Evolutionary conservation across 1,284 basidiomycete genomes (phyloP), one percentile per base, ranked within the genome.

Genomic region (Ceratobasidium sp.): DNA sequence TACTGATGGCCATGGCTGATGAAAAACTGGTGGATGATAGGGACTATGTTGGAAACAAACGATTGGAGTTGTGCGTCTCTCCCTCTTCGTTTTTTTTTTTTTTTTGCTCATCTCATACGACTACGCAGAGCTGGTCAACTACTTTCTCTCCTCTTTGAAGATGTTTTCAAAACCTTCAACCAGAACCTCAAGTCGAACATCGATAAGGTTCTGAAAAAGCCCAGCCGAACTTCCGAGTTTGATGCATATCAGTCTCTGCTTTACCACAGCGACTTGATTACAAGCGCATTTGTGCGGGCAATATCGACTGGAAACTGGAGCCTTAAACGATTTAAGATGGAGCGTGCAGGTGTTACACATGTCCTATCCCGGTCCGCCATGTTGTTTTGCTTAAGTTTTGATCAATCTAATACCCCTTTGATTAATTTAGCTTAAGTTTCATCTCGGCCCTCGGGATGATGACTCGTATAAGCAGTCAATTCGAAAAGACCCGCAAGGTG

Each of bases 241-340:
- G 97, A 99, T 78, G 96, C 97, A 5, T 93, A 91, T 84, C 96
- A 94, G 79, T 94, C 93, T 16, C 92, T 97, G 88, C 89, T 92
- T 78, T 94, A 97, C 81, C 90, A 94, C 78, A 92, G 93, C 26
- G 96, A 99, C 78, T 92, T 95, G 77, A 95, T 99, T 80, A 98
- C 97, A 8, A 87, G 93, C 5, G 98, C 97, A 34, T 98, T 99
- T 78, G 92, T 96, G 39, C 93, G 97, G 67, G 97, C 98, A 28
- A 99, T 99, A 77, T 98, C 97, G 10, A 99, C 97, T 0, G 97
- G 97, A 6, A 99, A 99, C 79, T 99, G 97, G 97, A 96, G 94
- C 28, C 84, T 99, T 71, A 99, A 99, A 82, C 93, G 97, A 74
- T 99, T 99, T 89, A 98, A 97, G 85, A 99, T 99, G 94, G 97